Percentiles rank a stretch among this genome's conserved stretches.
phyloP scores from a whole-genome alignment of 2,329 filamentous ascomycete genomes.

The Fusarium pseudoanthophilum region DNA sequence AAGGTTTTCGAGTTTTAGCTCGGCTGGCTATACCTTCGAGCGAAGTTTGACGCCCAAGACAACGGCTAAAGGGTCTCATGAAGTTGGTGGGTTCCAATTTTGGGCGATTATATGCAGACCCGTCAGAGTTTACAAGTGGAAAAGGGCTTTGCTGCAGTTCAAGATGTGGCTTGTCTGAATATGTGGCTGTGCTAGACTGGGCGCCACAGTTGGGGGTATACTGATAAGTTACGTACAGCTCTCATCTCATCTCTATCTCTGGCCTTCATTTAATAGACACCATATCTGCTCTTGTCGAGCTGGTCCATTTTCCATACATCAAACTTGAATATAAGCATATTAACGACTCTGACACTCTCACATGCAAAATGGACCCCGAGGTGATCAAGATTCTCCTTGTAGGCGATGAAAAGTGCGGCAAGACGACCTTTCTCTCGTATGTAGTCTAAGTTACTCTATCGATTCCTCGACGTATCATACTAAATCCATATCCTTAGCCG shows the following conservation, averaged over 20 bases:
- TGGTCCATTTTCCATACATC: neutral
- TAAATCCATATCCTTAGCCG: constrained; percentile 53
- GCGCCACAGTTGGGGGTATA: constrained; percentile 33
- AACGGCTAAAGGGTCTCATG: constrained; percentile 45
- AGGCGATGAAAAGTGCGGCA: constrained; percentile 69
- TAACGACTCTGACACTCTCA: neutral
- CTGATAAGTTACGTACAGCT: constrained; percentile 42
- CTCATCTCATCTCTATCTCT: constrained; percentile 40
- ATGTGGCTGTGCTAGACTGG: constrained; percentile 22
- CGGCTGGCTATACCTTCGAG: constrained; percentile 33
- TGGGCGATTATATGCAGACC: constrained; percentile 40
- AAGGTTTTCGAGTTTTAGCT: constrained; percentile 17
- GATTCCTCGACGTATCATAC: constrained; percentile 11
- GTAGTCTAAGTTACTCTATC: constrained; percentile 46
- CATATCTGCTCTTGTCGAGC: constrained; percentile 5
- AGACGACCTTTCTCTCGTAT: constrained; percentile 71
- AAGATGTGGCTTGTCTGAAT: constrained; percentile 31
- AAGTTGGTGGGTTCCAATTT: constrained; percentile 42
- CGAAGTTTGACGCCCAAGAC: constrained; percentile 43
- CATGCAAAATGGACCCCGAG: constrained; percentile 57
- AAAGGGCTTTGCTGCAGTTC: constrained; percentile 38
- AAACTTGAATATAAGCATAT: neutral
- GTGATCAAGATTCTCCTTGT: constrained; percentile 65
- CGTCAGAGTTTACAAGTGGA: constrained; percentile 35
- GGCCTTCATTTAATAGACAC: constrained; percentile 12